Base-by-base conservation (phyloP, 2,329 filamentous ascomycete genomes). In the Ophiostoma pallidulum region DNA sequence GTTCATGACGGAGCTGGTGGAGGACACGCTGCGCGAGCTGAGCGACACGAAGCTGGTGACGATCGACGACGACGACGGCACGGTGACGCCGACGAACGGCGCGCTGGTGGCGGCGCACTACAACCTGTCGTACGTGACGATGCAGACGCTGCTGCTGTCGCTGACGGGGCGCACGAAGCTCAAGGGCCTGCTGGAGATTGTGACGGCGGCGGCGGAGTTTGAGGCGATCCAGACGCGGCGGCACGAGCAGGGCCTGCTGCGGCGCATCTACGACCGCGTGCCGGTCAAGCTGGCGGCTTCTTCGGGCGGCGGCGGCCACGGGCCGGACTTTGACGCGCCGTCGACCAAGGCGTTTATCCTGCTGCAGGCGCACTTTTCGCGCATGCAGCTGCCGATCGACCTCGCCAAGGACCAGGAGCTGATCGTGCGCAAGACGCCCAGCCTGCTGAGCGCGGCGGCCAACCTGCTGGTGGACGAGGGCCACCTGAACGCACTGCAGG, bases 51-150 rank as follows among this genome's bases (percentile, higher is more conserved):
- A 94, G 73, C 91, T 98, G 54, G 89, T 98, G 56, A 90, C 97
- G 58, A 78, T 95, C 41, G 91, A 97, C 55, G 90, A 95, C 60
- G 89, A 94, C 42, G 91, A 97, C 61, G 91, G 94, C 58, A 82
- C 82, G 1, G 83, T 97, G 38, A 78, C 85, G 16, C 90, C 92
- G 13, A 78, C 95, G 58, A 97, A 98, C 64, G 86, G 91, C 3
- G 92, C 92, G 56, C 96, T 96, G 86, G 97, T 98, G 60, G 89
- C 87, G 9, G 89, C 92, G 1, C 97, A 98, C 73, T 98, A 98
- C 75, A 97, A 96, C 66, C 95, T 98, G 60, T 96, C 91, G 6
- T 97, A 96, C 69, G 86, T 95, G 64, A 98, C 92, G 3, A 98
- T 98, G 90, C 91, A 98, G 68, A 98, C 92, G 0, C 91, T 98